Percentiles rank a stretch among this genome's conserved stretches.
These are phyloP conservation scores for Cyclotella cryptica DNA, from an alignment of 108 stramenopile genomes.

Conservation along the genomic window DNA sequence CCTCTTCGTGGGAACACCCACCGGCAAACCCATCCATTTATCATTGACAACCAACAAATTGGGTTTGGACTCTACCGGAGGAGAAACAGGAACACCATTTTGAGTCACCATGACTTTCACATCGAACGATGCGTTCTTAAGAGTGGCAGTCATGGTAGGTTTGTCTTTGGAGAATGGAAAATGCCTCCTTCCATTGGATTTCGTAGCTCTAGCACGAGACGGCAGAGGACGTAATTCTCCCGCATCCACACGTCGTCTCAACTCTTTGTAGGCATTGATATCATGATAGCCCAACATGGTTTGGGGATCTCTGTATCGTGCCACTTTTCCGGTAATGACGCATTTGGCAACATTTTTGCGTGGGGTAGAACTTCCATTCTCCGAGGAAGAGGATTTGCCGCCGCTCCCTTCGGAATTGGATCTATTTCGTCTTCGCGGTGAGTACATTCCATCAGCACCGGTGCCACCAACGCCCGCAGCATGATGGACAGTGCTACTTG, in stretches of 20 bases:
- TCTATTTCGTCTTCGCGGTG: slow-evolving; percentile 13
- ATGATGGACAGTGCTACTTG: neutral
- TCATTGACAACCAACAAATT: neutral
- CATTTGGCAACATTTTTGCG: slow-evolving; percentile 52
- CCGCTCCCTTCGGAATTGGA: slow-evolving; percentile 17
- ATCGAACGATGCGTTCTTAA: neutral
- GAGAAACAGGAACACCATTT: slow-evolving; percentile 10
- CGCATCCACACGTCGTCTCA: slow-evolving; percentile 67
- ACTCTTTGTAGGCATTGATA: slow-evolving; percentile 74
- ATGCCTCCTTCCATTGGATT: slow-evolving; percentile 5
- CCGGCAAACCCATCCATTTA: too few relatives aligned
- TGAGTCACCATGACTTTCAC: slow-evolving; percentile 11
- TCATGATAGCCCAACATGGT: slow-evolving; percentile 72
- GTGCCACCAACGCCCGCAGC: neutral
- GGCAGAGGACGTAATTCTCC: slow-evolving; percentile 42
- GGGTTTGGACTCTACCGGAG: neutral
- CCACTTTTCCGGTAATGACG: slow-evolving; percentile 81
- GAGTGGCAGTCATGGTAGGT: neutral
- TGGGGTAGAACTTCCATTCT: neutral
- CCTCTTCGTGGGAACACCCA: slow-evolving; percentile 2
- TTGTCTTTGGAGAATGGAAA: slow-evolving; percentile 6
- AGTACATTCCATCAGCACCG: slow-evolving; percentile 8
- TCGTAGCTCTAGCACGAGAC: neutral
- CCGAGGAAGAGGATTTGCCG: neutral
- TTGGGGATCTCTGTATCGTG: slow-evolving; percentile 77